A percentile compares a stretch with the other conserved stretches of the same genome.
phyloP scores from a whole-genome alignment of 139 green algal genomes.

The Chlamydomonas sp. region DNA sequence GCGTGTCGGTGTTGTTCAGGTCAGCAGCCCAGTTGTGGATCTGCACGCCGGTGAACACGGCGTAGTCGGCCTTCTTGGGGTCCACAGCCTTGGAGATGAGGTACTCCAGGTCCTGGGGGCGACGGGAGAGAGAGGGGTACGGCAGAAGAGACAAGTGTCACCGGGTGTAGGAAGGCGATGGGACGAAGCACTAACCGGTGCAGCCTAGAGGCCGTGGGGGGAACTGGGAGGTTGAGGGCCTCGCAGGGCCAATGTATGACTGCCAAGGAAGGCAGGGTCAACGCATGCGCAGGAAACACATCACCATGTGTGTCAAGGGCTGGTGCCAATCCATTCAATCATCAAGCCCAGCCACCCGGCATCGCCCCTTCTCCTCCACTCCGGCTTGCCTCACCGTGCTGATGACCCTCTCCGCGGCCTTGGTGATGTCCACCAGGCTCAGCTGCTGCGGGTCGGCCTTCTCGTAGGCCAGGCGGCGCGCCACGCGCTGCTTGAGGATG shows the following conservation, averaged over 20 bases:
- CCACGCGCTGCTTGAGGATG: constrained; percentile 87
- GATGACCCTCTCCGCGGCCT: constrained; percentile 83
- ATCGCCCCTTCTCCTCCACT: too few species aligned
- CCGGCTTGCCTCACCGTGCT: too few species aligned
- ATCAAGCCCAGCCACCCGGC: too few species aligned
- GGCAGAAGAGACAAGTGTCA: neutral
- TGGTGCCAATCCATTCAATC: too few species aligned
- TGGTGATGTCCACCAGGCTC: constrained; percentile 80
- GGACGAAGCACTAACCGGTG: too few species aligned
- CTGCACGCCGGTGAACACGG: constrained; percentile 84
- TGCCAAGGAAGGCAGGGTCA: too few species aligned
- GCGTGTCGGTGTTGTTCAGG: constrained; percentile 32
- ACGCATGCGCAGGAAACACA: too few species aligned
- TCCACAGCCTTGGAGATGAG: constrained; percentile 83
- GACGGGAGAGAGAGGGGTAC: neutral
- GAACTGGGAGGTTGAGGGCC: too few species aligned
- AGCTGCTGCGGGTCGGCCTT: constrained; percentile 43
- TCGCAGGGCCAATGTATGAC: too few species aligned
- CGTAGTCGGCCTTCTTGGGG: constrained; percentile 84
- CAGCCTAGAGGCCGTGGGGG: too few species aligned
- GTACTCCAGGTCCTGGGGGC: constrained; percentile 80
- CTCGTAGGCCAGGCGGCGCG: constrained; percentile 55
- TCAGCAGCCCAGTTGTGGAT: constrained; percentile 80
- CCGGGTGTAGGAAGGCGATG: too few species aligned
- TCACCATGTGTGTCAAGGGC: too few species aligned